These are phyloP conservation scores for Cadophora luteo-olivacea DNA, from an alignment of 2,329 filamentous ascomycete species.

Conservation along the genomic window DNA sequence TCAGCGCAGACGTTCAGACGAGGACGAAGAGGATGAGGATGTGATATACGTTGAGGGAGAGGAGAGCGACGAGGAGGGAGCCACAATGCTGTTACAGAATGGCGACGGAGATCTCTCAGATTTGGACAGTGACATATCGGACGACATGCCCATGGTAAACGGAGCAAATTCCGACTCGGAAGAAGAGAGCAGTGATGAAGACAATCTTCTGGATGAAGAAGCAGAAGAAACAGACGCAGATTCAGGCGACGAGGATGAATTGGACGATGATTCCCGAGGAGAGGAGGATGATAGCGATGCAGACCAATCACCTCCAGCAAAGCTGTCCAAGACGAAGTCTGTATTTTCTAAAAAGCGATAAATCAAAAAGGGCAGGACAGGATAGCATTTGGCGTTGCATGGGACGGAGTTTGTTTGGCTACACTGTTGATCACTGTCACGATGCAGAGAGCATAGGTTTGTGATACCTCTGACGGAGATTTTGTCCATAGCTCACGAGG, in stretches of 20 bases:
- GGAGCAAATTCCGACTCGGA: conserved; percentile 56
- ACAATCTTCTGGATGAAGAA: conserved; percentile 57
- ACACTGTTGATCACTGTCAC: conserved; percentile 6
- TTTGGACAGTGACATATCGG: conserved; percentile 43
- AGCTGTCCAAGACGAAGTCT: conserved; percentile 38
- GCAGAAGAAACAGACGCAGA: conserved; percentile 52
- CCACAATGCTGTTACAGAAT: conserved; percentile 50
- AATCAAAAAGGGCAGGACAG: conserved; percentile 18
- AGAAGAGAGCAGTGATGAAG: conserved; percentile 48
- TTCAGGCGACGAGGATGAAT: conserved; percentile 50
- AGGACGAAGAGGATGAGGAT: conserved; percentile 57
- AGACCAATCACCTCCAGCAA: conserved; percentile 39
- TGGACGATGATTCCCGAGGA: conserved; percentile 51
- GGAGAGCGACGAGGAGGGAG: conserved; percentile 64
- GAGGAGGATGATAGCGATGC: conserved; percentile 53
- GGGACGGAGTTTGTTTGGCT: conserved; percentile 36
- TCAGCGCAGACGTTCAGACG: conserved; percentile 47
- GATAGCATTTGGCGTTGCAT: conserved; percentile 41
- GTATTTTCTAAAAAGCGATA: conserved; percentile 39
- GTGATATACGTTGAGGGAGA: conserved; percentile 87
- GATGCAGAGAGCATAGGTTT: neutral
- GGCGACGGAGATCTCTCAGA: conserved; percentile 38
- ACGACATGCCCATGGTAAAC: conserved; percentile 49
- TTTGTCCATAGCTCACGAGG: neutral
- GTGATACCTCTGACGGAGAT: neutral